Conservation (phyloP, 148 eudicot species). For the Camellia japonica region DNA sequence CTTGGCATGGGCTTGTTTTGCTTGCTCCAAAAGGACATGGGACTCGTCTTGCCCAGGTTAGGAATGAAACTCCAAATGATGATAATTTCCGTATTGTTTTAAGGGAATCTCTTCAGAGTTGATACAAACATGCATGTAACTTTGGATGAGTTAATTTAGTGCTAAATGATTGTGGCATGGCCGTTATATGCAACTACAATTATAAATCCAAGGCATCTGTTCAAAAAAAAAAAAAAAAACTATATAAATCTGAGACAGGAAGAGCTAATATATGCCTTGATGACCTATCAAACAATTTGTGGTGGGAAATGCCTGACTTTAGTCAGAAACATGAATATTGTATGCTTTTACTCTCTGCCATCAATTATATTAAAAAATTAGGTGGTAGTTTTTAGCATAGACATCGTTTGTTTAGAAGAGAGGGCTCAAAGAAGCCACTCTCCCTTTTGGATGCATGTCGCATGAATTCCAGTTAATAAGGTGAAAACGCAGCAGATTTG, state of each 20-base stretch:
- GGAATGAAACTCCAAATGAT: not conserved
- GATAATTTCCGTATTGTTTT: not conserved
- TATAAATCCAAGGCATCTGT: not conserved
- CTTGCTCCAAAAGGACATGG: slow-evolving; percentile 91
- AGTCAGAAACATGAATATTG: not conserved
- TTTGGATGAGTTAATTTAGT: not conserved
- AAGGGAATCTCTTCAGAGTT: not conserved
- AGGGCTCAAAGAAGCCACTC: no score
- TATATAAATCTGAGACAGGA: not conserved
- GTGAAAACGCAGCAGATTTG: not conserved
- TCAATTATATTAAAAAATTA: not conserved
- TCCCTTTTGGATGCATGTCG: no score
- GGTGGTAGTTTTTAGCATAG: no score
- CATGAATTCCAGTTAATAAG: not conserved
- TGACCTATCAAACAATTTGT: not conserved
- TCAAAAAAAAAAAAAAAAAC: no score
- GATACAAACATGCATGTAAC: not conserved
- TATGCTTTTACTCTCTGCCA: no score
- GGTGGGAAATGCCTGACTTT: not conserved
- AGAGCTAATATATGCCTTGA: not conserved
- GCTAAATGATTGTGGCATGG: not conserved
- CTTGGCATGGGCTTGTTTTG: slow-evolving; percentile 95
- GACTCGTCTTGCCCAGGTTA: slow-evolving; percentile 96
- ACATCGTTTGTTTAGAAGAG: no score
- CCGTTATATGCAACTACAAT: not conserved